Conservation (phyloP, 495 filamentous ascomycete species). For the Articulospora tetracladia region DNA sequence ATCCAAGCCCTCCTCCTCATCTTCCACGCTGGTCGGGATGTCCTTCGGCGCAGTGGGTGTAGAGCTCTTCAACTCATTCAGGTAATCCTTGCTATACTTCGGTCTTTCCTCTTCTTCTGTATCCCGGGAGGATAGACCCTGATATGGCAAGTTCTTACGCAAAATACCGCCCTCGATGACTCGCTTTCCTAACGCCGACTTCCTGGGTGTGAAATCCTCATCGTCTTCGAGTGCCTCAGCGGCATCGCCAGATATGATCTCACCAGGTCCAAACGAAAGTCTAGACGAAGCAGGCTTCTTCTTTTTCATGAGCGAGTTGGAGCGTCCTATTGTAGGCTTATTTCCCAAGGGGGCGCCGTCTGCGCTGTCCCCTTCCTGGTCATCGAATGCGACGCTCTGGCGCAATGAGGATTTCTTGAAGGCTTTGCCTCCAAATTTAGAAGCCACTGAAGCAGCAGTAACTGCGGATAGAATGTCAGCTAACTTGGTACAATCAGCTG, state of each 20-base stretch:
- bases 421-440: constrained; percentile 28
- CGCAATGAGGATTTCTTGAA: constrained; percentile 47
- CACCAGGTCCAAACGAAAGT: constrained; percentile 70
- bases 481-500: constrained; percentile 21
- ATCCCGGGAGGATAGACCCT: constrained; percentile 50
- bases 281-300: constrained; percentile 62
- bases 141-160: constrained; percentile 45
- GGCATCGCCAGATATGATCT: constrained; percentile 50
- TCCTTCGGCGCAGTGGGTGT: constrained; percentile 76
- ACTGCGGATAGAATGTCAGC: constrained; percentile 22
- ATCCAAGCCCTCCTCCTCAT: constrained; percentile 49
- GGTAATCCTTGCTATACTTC: constrained; percentile 80
- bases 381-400: constrained; percentile 43
- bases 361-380: constrained; percentile 24
- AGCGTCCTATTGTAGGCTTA: constrained; percentile 34
- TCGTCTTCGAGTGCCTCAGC: constrained; percentile 40
- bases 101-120: constrained; percentile 59
- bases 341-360: constrained; percentile 28
- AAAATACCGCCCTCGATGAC: constrained; percentile 69
- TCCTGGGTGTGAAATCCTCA: constrained; percentile 64
- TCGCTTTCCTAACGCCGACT: constrained; percentile 62
- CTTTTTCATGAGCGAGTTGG: constrained; percentile 47
- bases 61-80: constrained; percentile 77
- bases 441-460: background rate
- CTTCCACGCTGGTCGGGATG: constrained; percentile 31